phyloP scores from a whole-genome alignment of 345 rosid genomes.

The Camelina hispida region DNA sequence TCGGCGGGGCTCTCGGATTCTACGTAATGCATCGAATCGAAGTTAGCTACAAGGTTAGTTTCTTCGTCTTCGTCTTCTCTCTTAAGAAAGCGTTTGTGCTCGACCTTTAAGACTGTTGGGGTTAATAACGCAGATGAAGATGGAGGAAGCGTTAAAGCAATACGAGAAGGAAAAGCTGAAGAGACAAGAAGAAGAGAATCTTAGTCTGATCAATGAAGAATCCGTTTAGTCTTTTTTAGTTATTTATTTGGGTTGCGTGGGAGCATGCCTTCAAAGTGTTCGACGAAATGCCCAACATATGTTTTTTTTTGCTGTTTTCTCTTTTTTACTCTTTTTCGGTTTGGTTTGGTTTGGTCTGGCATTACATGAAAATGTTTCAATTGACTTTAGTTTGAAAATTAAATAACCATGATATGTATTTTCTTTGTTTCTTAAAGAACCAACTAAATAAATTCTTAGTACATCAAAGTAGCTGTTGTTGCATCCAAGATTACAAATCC shows the following conservation, averaged over 20 bases:
- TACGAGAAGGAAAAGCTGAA: constrained; percentile 66
- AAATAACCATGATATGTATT: background rate
- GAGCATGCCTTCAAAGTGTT: constrained; percentile 37
- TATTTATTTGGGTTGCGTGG: background rate
- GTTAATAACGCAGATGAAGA: constrained; percentile 57
- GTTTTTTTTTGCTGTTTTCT: constrained; percentile 6
- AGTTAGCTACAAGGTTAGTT: constrained; percentile 67
- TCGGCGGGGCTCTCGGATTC: constrained; percentile 81
- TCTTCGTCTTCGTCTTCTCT: constrained; percentile 2
- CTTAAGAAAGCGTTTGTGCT: constrained; percentile 14
- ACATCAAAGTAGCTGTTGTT: background rate
- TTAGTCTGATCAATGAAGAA: constrained; percentile 31
- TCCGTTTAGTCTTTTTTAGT: background rate
- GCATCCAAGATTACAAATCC: background rate
- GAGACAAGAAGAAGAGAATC: constrained; percentile 48
- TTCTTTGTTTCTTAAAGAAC: background rate
- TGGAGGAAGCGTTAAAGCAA: constrained; percentile 72
- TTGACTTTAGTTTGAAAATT: constrained; percentile 13
- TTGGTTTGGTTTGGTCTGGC: constrained; percentile 8
- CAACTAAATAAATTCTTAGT: background rate
- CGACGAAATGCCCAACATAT: constrained; percentile 37
- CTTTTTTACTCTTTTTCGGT: background rate
- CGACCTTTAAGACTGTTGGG: background rate
- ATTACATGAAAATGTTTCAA: background rate
- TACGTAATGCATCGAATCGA: constrained; percentile 88